These are phyloP conservation scores for Penicillium argentinense DNA, from an alignment of 495 filamentous ascomycete genomes.

Conservation along the genomic window DNA sequence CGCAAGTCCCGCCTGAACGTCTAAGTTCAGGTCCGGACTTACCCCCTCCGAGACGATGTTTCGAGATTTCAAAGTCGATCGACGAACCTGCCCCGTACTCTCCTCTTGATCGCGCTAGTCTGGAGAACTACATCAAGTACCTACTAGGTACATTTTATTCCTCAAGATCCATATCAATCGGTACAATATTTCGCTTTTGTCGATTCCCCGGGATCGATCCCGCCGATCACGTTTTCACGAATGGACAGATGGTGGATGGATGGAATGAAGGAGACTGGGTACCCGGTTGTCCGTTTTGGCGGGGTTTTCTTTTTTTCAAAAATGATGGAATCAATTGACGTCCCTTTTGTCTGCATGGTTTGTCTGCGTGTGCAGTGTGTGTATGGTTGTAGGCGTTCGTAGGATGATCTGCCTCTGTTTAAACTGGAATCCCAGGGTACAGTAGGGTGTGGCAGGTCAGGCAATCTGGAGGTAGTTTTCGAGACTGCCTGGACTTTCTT, in stretches of 20 bases:
- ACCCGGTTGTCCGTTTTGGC: background rate
- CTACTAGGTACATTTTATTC: no score
- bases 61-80: conserved; percentile 21
- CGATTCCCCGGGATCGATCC: no score
- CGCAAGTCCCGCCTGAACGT: conserved; percentile 99
- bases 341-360: conserved; percentile 21
- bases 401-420: no score
- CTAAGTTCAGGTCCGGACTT: conserved; percentile 52
- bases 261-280: background rate
- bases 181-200: no score
- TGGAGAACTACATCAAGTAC: conserved; percentile 24
- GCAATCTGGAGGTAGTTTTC: background rate
- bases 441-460: no score
- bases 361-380: no score
- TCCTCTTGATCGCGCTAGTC: conserved; percentile 28
- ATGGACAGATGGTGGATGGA: no score
- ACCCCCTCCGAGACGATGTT: no score
- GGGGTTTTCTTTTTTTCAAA: conserved; percentile 26
- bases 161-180: no score
- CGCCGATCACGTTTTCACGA: no score
- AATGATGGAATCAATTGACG: conserved; percentile 35
- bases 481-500: background rate
- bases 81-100: conserved; percentile 8
- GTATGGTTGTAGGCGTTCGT: conserved; percentile 1
- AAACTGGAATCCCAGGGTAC: no score